Evolutionary conservation across 2,329 filamentous ascomycete species (phyloP), one percentile per base, ranked within the genome.

Genomic region (Catunica adiposa): DNA sequence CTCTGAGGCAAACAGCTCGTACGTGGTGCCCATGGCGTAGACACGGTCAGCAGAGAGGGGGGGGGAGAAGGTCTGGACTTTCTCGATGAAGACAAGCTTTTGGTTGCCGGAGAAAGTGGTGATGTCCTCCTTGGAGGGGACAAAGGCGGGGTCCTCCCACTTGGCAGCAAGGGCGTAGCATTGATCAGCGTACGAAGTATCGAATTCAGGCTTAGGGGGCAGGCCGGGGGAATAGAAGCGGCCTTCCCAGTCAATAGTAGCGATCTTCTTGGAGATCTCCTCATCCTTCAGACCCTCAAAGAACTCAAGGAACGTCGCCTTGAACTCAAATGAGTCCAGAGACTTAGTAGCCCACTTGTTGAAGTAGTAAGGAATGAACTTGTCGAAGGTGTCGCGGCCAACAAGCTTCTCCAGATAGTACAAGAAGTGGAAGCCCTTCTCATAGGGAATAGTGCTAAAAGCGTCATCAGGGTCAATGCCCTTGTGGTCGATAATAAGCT

Each of bases 351-450:
- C 82, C 78, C 84, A 97, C 40, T 78, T 86, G 29, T 77, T 81
- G 67, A 97, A 97, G 72, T 97, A 96, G 68, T 95, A 82, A 15
- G 89, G 89, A 64, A 97, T 96, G 69, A 97, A 98, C 62, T 82
- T 84, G 73, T 97, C 87, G 71, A 92, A 98, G 66, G 85, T 84
- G n/a, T 83, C 76, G 59, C 86, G 84, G 37, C 88, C 86, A 3
- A 97, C 77, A 1, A 95, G 73, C 50, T 83, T 84, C 64, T 98
- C 92, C 14, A 98, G 80, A 63, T 89, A 83, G 68, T 89, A 96
- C 48, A 98, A 75, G 68, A 97, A 94, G 65, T 86, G 86, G 69
- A 95, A 97, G 2, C 90, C 90, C 70, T 98, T 97, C 66, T 97
- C 90, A 64, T 98, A 98, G 0, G 92, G 89, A 34, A 97, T 75